phyloP scores from a whole-genome alignment of 2,329 filamentous ascomycete genomes.

The Epichloe elymi region DNA sequence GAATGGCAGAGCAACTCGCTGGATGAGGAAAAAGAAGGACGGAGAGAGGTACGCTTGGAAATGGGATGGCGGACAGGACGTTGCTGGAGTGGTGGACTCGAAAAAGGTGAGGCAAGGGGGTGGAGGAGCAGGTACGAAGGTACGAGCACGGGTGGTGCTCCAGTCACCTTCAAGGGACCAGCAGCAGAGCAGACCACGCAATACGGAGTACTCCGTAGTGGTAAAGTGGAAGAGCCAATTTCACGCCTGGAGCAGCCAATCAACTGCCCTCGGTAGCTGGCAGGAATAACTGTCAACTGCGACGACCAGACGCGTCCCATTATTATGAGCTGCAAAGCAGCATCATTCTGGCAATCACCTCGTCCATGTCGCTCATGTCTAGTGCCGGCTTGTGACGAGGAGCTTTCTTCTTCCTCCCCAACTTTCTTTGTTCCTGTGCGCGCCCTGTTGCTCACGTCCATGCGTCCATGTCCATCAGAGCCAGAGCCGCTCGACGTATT shows the following conservation, averaged over 20 bases:
- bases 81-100: slow-evolving; percentile 3
- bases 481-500: too few relatives aligned
- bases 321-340: too few relatives aligned
- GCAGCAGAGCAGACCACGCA: background rate
- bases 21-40: slow-evolving; percentile 7
- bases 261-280: background rate
- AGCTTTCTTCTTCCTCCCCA: too few relatives aligned
- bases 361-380: too few relatives aligned
- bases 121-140: slow-evolving; percentile 6
- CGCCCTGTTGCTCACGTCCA: too few relatives aligned
- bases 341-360: background rate
- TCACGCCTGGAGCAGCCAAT: slow-evolving; percentile 8
- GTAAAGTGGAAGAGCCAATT: slow-evolving; percentile 9
- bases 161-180: background rate
- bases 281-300: background rate
- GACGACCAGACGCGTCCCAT: background rate
- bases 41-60: slow-evolving; percentile 5
- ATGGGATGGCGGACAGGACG: slow-evolving; percentile 5
- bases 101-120: slow-evolving; percentile 2
- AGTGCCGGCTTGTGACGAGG: too few relatives aligned
- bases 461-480: too few relatives aligned
- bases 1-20: slow-evolving; percentile 5
- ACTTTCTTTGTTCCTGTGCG: too few relatives aligned
- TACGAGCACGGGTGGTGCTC: slow-evolving; percentile 1
- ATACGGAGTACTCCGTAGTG: background rate